Percentiles rank a stretch among this genome's conserved stretches.
Conservation (phyloP, 2,329 filamentous ascomycete genomes). For the Myriosclerotinia curreyana region DNA sequence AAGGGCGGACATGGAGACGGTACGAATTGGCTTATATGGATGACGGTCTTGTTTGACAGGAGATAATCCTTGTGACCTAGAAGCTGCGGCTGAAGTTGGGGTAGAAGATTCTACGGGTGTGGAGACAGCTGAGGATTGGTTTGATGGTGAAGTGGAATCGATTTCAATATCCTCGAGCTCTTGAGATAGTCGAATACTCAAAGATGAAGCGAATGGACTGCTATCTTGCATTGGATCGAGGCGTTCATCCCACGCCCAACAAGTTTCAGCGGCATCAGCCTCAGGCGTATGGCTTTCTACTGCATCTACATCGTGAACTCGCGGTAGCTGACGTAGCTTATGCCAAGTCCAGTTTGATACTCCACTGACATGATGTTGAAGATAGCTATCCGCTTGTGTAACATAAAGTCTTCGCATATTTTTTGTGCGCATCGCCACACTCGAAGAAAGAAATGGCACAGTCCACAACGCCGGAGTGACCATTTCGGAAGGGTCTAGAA, state of each 20-base stretch:
- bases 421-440: conserved; percentile 69
- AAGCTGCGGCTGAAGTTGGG: conserved; percentile 30
- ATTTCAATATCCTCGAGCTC: conserved; percentile 34
- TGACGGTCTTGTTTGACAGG: conserved; percentile 35
- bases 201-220: conserved; percentile 42
- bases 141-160: conserved; percentile 34
- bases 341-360: conserved; percentile 66
- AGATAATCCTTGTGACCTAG: conserved; percentile 17
- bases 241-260: conserved; percentile 60
- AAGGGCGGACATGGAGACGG: conserved; percentile 50
- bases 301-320: conserved; percentile 50
- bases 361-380: conserved; percentile 53
- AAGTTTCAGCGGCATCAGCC: conserved; percentile 60
- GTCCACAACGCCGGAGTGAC: conserved; percentile 70
- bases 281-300: conserved; percentile 52
- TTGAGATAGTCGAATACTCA: conserved; percentile 45
- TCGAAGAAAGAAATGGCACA: conserved; percentile 65
- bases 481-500: conserved; percentile 70
- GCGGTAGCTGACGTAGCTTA: conserved; percentile 59
- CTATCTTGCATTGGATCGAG: conserved; percentile 10
- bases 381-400: conserved; percentile 71
- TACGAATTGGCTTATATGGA: conserved; percentile 50
- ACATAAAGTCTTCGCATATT: conserved; percentile 65
- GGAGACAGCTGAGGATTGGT: conserved; percentile 37
- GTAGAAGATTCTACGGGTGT: conserved; percentile 34